Evolutionary conservation across 495 filamentous ascomycete genomes (phyloP), one percentile per base, ranked within the genome.

Genomic region (Hypoxylon fuscum): DNA sequence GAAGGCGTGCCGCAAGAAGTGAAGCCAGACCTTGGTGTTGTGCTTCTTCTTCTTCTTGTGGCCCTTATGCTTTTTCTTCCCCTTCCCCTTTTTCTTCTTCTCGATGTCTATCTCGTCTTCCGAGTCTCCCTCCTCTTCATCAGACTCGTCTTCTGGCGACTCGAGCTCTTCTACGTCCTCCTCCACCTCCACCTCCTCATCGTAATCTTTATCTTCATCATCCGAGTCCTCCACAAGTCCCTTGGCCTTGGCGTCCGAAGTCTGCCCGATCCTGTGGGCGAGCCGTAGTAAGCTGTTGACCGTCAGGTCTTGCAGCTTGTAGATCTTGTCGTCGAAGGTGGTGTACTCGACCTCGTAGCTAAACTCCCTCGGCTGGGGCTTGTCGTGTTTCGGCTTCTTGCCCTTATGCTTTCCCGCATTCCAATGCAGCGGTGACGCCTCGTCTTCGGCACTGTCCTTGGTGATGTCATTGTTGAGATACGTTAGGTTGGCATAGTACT

Each of bases 401-500:
- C 80, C 82, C 46, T 82, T 69, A 58, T 85, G 79, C 42, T 85
- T 87, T 42, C 86, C 87, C 17, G 81, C 72, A 2, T 76, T 71
- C 78, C 79, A 84, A 44, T 74, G 69, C 55, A 27, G 68, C 47
- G 66, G 71, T 15, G 66, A 47, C 11, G 42, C 35, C 2, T 74
- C 64, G 2, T 67, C 71, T 10, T 69, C 57, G 11, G 62, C 41
- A 8, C 42, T 18, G 14, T 55, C 64, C 3, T 64, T 43, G 1
- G 55, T 55, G 55, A 83, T 78, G 64, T 87, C 81, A 40, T 87
- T 88, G 71, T 98, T 96, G 77, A 96, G 88, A 56, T 82, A 75
- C 0, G 96, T 97, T 1, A 99, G 77, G 75, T 99, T 99, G 38
- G 93, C 92, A 72, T 82, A 96, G 76, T 96, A 97, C 65, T 99